Evolutionary conservation across 352 stramenopile species (phyloP).

Genomic region (Phytophthora sojae): DNA sequence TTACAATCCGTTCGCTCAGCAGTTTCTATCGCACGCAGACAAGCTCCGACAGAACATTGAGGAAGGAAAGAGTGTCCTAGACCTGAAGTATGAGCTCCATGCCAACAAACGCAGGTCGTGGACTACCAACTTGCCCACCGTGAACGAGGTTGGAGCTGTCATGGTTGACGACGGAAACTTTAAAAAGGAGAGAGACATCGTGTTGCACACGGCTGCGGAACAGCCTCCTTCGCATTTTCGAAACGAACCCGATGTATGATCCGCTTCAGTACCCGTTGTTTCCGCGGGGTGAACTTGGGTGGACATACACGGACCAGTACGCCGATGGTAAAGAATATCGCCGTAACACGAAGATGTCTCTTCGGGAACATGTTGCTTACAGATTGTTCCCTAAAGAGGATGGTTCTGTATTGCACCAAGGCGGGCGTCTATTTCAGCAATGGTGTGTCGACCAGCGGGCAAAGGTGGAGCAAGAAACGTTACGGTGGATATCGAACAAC

Average conservation of each 20-base stretch:
- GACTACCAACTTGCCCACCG: constrained; percentile 2
- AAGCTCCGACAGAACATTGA: not conserved
- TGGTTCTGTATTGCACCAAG: constrained; percentile 2
- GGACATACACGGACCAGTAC: constrained; percentile 10
- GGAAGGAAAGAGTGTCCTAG: not conserved
- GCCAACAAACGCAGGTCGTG: not conserved
- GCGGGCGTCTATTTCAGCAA: constrained; percentile 18
- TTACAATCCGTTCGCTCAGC: constrained; percentile 12
- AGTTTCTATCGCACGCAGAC: constrained; percentile 4
- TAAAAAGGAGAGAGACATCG: not conserved
- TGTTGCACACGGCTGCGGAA: not conserved
- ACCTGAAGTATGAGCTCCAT: not conserved
- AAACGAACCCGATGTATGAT: constrained; percentile 7
- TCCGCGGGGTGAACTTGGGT: constrained; percentile 2
- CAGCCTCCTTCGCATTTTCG: not conserved
- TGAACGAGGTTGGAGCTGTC: constrained; percentile 3
- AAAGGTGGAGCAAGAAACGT: constrained; percentile 10
- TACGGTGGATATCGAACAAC: constrained; percentile 6
- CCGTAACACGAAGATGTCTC: constrained; percentile 5
- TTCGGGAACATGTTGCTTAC: constrained; percentile 13
- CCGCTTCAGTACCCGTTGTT: constrained; percentile 9
- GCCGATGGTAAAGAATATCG: not conserved
- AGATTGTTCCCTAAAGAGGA: constrained; percentile 4
- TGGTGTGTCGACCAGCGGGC: constrained; percentile 12
- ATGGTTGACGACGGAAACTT: constrained; percentile 5